Percentiles rank a stretch among this genome's conserved stretches.
Evolutionary conservation across 768 basidiomycete genomes (phyloP).

Genomic region (Hypsizygus marmoreus): DNA sequence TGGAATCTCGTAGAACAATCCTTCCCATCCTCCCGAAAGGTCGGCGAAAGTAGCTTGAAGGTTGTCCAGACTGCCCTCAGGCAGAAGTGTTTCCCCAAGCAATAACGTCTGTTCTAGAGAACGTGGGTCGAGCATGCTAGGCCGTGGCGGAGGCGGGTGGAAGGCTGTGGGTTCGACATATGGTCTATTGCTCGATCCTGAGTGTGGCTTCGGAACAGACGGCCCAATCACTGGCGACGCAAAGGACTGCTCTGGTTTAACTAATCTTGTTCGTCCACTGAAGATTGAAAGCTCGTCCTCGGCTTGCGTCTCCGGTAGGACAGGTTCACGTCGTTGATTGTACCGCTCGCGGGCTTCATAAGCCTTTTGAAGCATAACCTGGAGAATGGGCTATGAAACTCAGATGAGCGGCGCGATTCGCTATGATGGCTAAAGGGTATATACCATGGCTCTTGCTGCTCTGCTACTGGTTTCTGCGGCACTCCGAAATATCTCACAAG

Average conservation of each 20-base stretch:
- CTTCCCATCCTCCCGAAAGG: conserved; percentile 37
- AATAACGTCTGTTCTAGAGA: not conserved
- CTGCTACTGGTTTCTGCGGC: conserved; percentile 49
- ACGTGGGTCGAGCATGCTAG: not conserved
- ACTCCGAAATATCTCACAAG: conserved; percentile 44
- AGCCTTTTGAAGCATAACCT: conserved; percentile 46
- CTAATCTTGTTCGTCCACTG: conserved; percentile 32
- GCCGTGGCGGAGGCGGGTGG: not conserved
- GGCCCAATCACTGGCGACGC: not conserved
- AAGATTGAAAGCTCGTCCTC: conserved; percentile 39
- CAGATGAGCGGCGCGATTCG: not conserved
- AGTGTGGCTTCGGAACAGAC: not conserved
- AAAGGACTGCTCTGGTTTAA: conserved; percentile 13
- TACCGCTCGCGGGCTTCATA: conserved; percentile 27
- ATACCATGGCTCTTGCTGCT: conserved; percentile 51
- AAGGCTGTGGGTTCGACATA: not conserved
- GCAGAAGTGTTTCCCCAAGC: no score
- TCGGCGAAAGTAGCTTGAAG: conserved; percentile 28
- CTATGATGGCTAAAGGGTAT: conserved; percentile 6
- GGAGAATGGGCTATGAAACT: conserved; percentile 43
- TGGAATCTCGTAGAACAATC: conserved; percentile 38
- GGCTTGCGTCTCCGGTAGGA: conserved; percentile 14
- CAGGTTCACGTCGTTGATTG: conserved; percentile 16
- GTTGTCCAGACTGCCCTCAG: no score
- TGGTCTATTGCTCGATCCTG: not conserved